Evolutionary conservation across 2,329 filamentous ascomycete species (phyloP).

Genomic region (Ophiostoma ulmi): DNA sequence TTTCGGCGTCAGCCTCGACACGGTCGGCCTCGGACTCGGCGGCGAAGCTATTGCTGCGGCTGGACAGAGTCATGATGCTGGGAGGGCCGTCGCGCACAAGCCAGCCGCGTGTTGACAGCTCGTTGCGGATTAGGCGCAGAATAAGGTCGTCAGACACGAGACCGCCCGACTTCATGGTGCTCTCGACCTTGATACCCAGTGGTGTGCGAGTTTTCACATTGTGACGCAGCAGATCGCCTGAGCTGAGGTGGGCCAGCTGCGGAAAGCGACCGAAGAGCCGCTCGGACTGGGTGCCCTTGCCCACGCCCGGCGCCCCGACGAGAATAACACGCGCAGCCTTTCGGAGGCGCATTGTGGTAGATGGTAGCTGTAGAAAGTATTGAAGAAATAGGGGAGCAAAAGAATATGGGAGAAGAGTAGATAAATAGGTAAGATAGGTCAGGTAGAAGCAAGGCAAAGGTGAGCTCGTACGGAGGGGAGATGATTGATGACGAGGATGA

Average conservation of each 20-base stretch:
- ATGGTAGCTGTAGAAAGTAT: too few relatives aligned
- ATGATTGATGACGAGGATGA: neutral
- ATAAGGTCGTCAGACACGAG: slow-evolving; percentile 93
- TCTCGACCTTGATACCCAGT: slow-evolving; percentile 84
- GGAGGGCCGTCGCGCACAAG: slow-evolving; percentile 48
- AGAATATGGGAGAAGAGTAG: neutral
- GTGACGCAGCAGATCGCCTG: slow-evolving; percentile 82
- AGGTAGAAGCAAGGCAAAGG: neutral
- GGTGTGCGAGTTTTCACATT: slow-evolving; percentile 88
- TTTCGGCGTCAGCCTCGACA: slow-evolving; percentile 36
- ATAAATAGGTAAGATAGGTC: neutral
- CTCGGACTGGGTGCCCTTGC: slow-evolving; percentile 94
- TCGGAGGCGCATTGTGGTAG: slow-evolving; percentile 56
- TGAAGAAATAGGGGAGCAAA: neutral
- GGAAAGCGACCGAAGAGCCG: slow-evolving; percentile 81
- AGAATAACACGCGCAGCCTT: slow-evolving; percentile 89
- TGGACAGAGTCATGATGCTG: slow-evolving; percentile 45
- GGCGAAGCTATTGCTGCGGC: slow-evolving; percentile 26
- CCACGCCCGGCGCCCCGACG: slow-evolving; percentile 91
- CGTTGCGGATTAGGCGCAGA: slow-evolving; percentile 83
- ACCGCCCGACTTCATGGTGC: slow-evolving; percentile 77
- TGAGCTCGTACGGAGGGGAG: too few relatives aligned
- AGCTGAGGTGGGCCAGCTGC: slow-evolving; percentile 85
- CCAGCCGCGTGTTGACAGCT: slow-evolving; percentile 83
- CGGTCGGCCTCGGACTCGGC: slow-evolving; percentile 31